phyloP scores from a whole-genome alignment of 2,329 filamentous ascomycete species.

The Aspergillus costaricaensis region DNA sequence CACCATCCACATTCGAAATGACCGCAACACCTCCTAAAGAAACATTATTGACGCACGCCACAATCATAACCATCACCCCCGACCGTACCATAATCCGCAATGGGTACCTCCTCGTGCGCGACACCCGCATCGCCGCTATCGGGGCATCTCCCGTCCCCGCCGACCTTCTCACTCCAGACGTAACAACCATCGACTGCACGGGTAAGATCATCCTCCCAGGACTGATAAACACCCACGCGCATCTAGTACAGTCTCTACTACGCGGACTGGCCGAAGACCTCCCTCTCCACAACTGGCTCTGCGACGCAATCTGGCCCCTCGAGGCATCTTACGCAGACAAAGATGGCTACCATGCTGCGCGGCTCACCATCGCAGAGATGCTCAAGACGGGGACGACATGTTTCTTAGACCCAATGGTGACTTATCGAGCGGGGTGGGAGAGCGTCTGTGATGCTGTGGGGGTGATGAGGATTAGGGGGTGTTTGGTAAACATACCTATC shows the following conservation, averaged over 20 bases:
- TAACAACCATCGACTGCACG: conserved; percentile 35
- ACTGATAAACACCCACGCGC: conserved; percentile 54
- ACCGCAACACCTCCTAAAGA: background rate
- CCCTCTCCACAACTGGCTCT: conserved; percentile 54
- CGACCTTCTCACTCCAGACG: conserved; percentile 35
- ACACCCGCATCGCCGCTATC: conserved; percentile 46
- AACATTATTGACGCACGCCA: conserved; percentile 53
- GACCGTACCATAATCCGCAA: conserved; percentile 49
- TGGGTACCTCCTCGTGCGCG: conserved; percentile 48
- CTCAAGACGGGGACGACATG: conserved; percentile 53
- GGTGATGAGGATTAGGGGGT: conserved; percentile 49
- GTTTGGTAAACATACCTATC: conserved; percentile 27
- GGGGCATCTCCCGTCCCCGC: conserved; percentile 38
- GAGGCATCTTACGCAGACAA: conserved; percentile 48
- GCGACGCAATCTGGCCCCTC: conserved; percentile 53
- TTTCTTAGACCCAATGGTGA: conserved; percentile 56
- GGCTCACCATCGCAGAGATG: conserved; percentile 55
- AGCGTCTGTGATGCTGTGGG: conserved; percentile 43
- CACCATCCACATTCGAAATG: background rate
- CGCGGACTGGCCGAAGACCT: conserved; percentile 54
- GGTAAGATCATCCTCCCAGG: conserved; percentile 53
- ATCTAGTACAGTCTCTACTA: conserved; percentile 51
- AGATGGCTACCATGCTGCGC: conserved; percentile 53
- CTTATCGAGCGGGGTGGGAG: conserved; percentile 13
- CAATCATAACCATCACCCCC: conserved; percentile 55